phyloP scores from a whole-genome alignment of 331 rosid genomes.

The Stylosanthes scabra region DNA sequence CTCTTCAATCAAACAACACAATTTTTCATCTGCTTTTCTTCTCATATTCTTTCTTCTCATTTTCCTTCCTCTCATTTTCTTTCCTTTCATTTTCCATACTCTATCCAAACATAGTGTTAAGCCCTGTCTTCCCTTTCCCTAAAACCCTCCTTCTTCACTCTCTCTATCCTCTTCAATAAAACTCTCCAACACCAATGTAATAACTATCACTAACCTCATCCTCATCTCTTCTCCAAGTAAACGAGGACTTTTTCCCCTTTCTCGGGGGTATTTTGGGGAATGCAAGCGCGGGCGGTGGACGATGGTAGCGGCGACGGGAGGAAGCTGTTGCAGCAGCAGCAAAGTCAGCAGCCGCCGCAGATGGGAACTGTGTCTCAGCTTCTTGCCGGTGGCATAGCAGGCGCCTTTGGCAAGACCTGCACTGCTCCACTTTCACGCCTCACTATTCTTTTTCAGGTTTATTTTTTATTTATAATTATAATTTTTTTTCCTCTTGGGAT shows the following conservation, averaged over 20 bases:
- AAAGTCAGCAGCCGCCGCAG: constrained; percentile 14
- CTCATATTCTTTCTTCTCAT: too few species aligned
- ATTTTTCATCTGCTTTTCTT: too few species aligned
- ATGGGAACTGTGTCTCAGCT: constrained; percentile 37
- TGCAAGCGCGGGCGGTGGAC: constrained; percentile 27
- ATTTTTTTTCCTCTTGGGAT: not conserved
- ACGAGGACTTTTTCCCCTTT: not conserved
- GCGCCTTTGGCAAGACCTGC: constrained; percentile 46
- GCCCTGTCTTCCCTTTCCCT: too few species aligned
- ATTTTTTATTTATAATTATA: not conserved
- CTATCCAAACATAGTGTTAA: too few species aligned
- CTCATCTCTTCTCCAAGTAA: not conserved
- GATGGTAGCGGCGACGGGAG: not conserved
- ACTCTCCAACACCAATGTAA: not conserved
- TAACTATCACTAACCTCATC: not conserved
- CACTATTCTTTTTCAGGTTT: constrained; percentile 47
- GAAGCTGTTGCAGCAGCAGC: constrained; percentile 8
- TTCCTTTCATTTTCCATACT: too few species aligned
- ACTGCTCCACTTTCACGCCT: constrained; percentile 47
- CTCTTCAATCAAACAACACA: too few species aligned
- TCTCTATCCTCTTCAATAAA: not conserved
- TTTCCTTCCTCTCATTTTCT: too few species aligned
- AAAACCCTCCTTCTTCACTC: not conserved
- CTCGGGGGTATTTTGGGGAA: not conserved
- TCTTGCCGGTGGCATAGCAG: constrained; percentile 41